phyloP scores from a whole-genome alignment of 768 basidiomycete species.

The Termitomyces sp. region DNA sequence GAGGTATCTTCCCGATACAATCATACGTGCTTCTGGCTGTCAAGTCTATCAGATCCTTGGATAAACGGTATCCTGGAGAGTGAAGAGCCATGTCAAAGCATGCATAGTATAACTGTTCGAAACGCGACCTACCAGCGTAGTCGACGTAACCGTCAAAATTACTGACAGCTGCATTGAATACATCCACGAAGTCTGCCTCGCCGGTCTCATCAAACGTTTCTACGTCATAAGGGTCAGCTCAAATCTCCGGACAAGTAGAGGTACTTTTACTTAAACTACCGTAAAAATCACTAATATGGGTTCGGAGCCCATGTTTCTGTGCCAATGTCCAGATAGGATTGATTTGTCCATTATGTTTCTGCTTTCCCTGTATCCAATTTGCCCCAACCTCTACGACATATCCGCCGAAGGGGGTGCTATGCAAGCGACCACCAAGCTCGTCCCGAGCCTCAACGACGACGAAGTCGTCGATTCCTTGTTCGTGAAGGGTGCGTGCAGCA shows the following conservation, averaged over 20 bases:
- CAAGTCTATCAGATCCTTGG: conserved; percentile 45
- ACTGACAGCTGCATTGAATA: conserved; percentile 32
- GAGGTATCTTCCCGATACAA: conserved; percentile 42
- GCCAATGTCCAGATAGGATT: conserved; percentile 63
- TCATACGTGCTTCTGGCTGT: conserved; percentile 53
- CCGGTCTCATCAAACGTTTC: too few relatives aligned
- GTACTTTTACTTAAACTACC: conserved; percentile 35
- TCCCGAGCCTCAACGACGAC: conserved; percentile 44
- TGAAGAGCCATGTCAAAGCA: background rate
- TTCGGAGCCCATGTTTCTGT: conserved; percentile 49
- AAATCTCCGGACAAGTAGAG: background rate
- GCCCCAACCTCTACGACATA: conserved; percentile 54
- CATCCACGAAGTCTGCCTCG: conserved; percentile 35
- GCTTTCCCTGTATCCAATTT: conserved; percentile 58
- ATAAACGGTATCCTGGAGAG: conserved; percentile 41
- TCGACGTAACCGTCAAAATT: conserved; percentile 31
- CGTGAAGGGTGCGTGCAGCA: conserved; percentile 57
- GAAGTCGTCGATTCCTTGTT: conserved; percentile 53
- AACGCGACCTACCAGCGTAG: conserved; percentile 35
- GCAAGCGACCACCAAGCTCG: conserved; percentile 48
- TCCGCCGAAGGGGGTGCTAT: conserved; percentile 42
- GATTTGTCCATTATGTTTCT: conserved; percentile 41
- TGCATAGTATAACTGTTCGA: too few relatives aligned
- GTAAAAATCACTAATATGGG: conserved; percentile 41
- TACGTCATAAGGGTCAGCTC: background rate